Evolutionary conservation across 495 filamentous ascomycete species (phyloP).

Genomic region (Penicillium lagena): DNA sequence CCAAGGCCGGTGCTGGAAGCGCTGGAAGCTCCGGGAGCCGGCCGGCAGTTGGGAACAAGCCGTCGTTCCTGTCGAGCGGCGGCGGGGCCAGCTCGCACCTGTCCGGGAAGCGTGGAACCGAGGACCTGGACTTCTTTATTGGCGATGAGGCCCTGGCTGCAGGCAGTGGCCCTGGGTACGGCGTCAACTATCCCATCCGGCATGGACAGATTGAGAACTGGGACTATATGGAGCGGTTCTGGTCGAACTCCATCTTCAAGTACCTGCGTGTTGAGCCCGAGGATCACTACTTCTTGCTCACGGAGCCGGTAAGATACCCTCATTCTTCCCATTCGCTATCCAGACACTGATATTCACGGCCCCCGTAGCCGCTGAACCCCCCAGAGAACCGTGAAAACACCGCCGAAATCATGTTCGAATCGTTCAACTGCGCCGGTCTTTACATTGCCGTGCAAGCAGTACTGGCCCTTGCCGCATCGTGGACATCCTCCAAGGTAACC

Average conservation of each 20-base stretch:
- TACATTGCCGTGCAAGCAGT: conserved; percentile 99
- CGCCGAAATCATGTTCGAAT: conserved; percentile 99
- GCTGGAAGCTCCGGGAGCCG: conserved; percentile 71
- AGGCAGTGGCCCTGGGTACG: conserved; percentile 82
- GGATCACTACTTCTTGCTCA: conserved; percentile 96
- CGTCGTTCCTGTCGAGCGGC: conserved; percentile 88
- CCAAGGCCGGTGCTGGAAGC: conserved; percentile 69
- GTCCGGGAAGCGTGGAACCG: conserved; percentile 88
- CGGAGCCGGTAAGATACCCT: conserved; percentile 69
- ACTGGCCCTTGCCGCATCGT: conserved; percentile 90
- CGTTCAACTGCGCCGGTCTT: conserved; percentile 97
- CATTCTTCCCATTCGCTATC: neutral
- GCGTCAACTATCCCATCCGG: conserved; percentile 91
- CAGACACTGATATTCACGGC: conserved; percentile 4
- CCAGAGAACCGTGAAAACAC: conserved; percentile 99
- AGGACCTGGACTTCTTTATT: conserved; percentile 98
- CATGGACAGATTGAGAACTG: conserved; percentile 99
- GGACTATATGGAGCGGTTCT: conserved; percentile 99
- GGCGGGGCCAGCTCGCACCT: conserved; percentile 76
- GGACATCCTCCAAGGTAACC: conserved; percentile 96
- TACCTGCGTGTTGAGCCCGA: conserved; percentile 97
- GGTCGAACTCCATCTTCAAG: conserved; percentile 99
- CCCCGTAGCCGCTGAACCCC: conserved; percentile 78
- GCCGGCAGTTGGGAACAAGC: conserved; percentile 87
- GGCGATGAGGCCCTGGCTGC: conserved; percentile 91